Evolutionary conservation across 2,329 filamentous ascomycete genomes (phyloP), one percentile per base, ranked within the genome.

Genomic region (Stenocarpella maydis): DNA sequence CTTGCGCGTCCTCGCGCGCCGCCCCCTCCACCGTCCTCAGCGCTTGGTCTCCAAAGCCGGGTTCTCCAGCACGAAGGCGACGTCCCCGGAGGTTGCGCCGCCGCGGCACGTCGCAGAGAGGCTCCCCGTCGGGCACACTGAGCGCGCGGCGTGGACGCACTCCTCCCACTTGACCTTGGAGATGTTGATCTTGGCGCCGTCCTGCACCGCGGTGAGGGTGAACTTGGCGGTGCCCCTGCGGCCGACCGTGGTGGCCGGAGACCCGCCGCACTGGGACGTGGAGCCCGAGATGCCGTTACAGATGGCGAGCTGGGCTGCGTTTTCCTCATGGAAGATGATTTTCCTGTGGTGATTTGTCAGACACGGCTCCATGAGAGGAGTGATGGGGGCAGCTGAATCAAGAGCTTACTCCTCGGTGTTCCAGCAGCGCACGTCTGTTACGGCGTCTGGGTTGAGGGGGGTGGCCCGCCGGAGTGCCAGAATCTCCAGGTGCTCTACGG

Each of bases 241-340:
- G 49, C 85, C 85, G 0, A 76, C 77, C 4, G 85, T 87, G 19
- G 76, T 78, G n/a, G 77, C 69, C 1, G 83, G 84, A 14, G 76
- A 71, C 24, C 84, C 84, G 10, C 78, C 78, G 74, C 86, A 87
- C 47, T 43, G 58, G 61, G 80, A 76, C 64, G 83, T 82, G 15
- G 78, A 73, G 19, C 83, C 83, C 0, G 84, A 80, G 70, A 86
- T 86, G 68, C 90, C 82, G 63, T 83, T 81, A 77, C 85, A 87
- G 77, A 94, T 80, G 0, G 90, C 89, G 37, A 88, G 88, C 73
- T 86, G 83, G 10, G 81, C 83, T 53, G 92, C 90, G 72, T 91
- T 87, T 26, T 87, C 80, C 75, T 87, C 85, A 75, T 87, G 84
- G 73, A 81, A 81, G 71, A 82, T 79, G 71, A 85, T 82, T 70